Evolutionary conservation across 2,329 filamentous ascomycete genomes (phyloP).

Genomic region (Phialocephala sp.): DNA sequence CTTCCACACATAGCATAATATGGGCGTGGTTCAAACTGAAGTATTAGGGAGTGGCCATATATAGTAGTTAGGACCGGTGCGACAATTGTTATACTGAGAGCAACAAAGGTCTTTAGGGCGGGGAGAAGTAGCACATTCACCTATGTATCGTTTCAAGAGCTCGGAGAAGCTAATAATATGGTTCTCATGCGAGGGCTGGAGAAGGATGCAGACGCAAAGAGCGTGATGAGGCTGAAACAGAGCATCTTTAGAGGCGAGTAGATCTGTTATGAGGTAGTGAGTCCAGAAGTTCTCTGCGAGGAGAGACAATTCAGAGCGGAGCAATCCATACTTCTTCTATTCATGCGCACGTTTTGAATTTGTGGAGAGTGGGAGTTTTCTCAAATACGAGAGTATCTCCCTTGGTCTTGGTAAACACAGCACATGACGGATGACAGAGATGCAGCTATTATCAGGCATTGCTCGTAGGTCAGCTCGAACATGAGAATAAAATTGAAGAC

Average conservation of each 20-base stretch:
- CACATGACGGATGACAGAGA: not conserved
- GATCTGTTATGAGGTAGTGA: too few species aligned
- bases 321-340: too few species aligned
- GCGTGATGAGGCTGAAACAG: slow-evolving; percentile 1
- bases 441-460: not conserved
- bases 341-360: not conserved
- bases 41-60: not conserved
- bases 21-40: too few species aligned
- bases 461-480: not conserved
- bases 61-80: slow-evolving; percentile 21
- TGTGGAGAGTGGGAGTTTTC: not conserved
- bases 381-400: slow-evolving; percentile 4
- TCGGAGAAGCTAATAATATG: slow-evolving; percentile 3
- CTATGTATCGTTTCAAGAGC: slow-evolving; percentile 8
- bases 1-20: too few species aligned
- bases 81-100: slow-evolving; percentile 26
- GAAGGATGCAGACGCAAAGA: slow-evolving; percentile 12
- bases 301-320: too few species aligned
- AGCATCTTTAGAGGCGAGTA: too few species aligned
- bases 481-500: slow-evolving; percentile 13
- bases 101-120: slow-evolving; percentile 28
- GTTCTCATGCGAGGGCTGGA: not conserved
- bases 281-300: too few species aligned
- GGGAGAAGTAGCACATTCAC: slow-evolving; percentile 25
- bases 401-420: not conserved